Evolutionary conservation across 768 basidiomycete species (phyloP).

Genomic region (Punctularia strigosozonata): DNA sequence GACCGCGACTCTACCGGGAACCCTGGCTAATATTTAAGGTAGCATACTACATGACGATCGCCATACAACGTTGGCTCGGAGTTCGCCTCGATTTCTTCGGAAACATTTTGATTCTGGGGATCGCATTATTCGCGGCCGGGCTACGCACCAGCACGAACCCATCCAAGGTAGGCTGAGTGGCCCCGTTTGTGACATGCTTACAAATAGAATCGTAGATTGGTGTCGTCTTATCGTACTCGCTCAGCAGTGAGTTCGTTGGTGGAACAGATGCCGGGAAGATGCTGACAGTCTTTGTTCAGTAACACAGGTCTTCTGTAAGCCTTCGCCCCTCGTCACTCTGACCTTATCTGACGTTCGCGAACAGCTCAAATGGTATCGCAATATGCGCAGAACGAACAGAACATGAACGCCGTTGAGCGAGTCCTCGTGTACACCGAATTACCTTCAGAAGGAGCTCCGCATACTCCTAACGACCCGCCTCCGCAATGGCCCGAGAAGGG

Average conservation of each 20-base stretch:
- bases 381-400: constrained; percentile 53
- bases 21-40: constrained; percentile 52
- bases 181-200: no score
- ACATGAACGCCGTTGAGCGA: constrained; percentile 66
- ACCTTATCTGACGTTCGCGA: background rate
- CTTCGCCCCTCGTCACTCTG: background rate
- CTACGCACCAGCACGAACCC: constrained; percentile 45
- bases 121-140: constrained; percentile 56
- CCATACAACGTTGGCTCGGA: constrained; percentile 55
- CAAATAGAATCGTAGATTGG: no score
- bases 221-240: constrained; percentile 19
- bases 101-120: constrained; percentile 57
- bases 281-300: constrained; percentile 18
- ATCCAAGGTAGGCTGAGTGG: no score
- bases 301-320: constrained; percentile 42
- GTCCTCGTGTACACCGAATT: constrained; percentile 60
- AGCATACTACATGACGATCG: constrained; percentile 53
- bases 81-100: constrained; percentile 56
- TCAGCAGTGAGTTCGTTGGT: constrained; percentile 27
- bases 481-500: constrained; percentile 40
- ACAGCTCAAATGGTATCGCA: constrained; percentile 41
- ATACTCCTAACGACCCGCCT: constrained; percentile 33
- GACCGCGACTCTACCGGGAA: constrained; percentile 45
- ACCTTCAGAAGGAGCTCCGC: constrained; percentile 34
- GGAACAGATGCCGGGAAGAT: background rate